phyloP scores from a whole-genome alignment of 2,329 filamentous ascomycete genomes.

The Colletotrichum chlorophyti region DNA sequence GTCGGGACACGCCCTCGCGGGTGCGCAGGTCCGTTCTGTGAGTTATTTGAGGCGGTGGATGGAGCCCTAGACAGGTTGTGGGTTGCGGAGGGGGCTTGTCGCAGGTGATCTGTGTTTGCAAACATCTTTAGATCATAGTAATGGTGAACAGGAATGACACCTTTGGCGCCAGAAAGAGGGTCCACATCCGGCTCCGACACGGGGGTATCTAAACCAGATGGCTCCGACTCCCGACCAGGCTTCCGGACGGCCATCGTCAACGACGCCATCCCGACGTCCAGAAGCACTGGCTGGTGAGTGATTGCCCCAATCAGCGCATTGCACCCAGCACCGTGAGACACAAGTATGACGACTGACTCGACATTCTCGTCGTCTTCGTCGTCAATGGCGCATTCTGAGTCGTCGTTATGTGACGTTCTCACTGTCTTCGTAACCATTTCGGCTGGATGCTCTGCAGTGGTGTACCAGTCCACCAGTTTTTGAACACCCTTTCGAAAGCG shows the following conservation, averaged over 20 bases:
- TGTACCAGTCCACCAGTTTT: slow-evolving; percentile 85
- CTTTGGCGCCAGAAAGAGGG: slow-evolving; percentile 28
- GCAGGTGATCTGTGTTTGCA: slow-evolving; percentile 78
- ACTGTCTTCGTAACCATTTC: slow-evolving; percentile 56
- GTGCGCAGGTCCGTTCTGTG: slow-evolving; percentile 34
- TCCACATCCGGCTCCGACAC: slow-evolving; percentile 31
- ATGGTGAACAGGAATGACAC: slow-evolving; percentile 57
- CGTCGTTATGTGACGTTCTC: slow-evolving; percentile 40
- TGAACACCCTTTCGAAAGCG: slow-evolving; percentile 83
- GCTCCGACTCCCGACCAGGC: slow-evolving; percentile 43
- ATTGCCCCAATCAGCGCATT: slow-evolving; percentile 94
- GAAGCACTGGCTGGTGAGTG: slow-evolving; percentile 87
- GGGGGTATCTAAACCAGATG: slow-evolving; percentile 32
- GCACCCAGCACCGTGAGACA: slow-evolving; percentile 94
- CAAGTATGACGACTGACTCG: slow-evolving; percentile 82
- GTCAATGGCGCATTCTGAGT: slow-evolving; percentile 38
- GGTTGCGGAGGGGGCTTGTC: slow-evolving; percentile 47
- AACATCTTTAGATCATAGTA: slow-evolving; percentile 77
- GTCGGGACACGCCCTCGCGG: slow-evolving; percentile 46
- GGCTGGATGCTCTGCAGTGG: slow-evolving; percentile 56
- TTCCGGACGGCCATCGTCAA: slow-evolving; percentile 85
- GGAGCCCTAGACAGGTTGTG: slow-evolving; percentile 35
- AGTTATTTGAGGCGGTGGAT: slow-evolving; percentile 43
- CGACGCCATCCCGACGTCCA: slow-evolving; percentile 89
- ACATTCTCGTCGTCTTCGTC: slow-evolving; percentile 67